These are phyloP conservation scores for Umbelopsis vinacea DNA, from an alignment of 192 early-diverging fungal species.

Conservation along the genomic window DNA sequence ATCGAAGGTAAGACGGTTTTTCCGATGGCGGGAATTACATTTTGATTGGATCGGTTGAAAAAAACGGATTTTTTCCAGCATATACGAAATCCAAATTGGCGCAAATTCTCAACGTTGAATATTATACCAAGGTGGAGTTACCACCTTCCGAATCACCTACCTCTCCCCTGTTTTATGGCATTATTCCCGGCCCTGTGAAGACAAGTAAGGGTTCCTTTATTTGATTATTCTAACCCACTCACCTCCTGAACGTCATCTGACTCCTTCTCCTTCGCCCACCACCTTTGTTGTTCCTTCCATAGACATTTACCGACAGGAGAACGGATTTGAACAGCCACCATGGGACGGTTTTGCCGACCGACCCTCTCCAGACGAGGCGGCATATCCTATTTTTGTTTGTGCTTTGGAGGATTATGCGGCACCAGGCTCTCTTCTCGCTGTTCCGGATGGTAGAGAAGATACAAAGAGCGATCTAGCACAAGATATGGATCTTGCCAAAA, in stretches of 20 bases:
- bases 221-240: background rate
- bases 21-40: too few species aligned
- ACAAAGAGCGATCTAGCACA: constrained; percentile 4
- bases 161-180: background rate
- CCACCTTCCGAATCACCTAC: background rate
- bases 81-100: constrained; percentile 13
- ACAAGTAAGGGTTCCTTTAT: constrained; percentile 1
- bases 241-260: background rate
- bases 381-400: constrained; percentile 17
- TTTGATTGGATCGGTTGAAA: background rate
- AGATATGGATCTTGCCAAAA: background rate
- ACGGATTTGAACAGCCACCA: constrained; percentile 2
- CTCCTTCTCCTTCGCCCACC: background rate
- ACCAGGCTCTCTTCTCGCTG: background rate
- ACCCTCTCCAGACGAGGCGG: constrained; percentile 1
- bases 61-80: background rate
- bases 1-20: background rate
- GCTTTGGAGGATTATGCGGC: background rate
- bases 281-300: background rate
- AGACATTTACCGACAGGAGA: constrained; percentile 5
- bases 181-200: constrained; percentile 9
- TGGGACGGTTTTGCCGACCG: constrained; percentile 10
- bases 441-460: constrained; percentile 12
- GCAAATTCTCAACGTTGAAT: background rate
- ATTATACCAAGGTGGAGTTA: background rate